Base-by-base conservation (phyloP, 202 grass and related monocot genomes). In the Panicum hallii region DNA sequence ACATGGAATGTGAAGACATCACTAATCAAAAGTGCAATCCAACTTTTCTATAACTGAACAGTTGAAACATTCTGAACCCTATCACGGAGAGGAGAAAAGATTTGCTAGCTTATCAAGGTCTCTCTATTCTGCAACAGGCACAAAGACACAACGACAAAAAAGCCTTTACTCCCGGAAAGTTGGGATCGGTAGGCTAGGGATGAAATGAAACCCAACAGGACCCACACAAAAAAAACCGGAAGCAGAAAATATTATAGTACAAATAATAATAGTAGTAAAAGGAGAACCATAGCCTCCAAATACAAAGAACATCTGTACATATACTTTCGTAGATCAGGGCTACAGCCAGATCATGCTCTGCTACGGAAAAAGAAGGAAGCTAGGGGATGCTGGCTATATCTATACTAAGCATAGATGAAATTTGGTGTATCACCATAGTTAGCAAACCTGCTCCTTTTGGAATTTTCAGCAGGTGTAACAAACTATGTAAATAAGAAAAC, bases 401-500 rank as follows among this genome's bases (percentile, higher is more conserved):
- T 61, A 55, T 81, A 30, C 11, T 32, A 19, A 48, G 30, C 53
- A 85, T 30, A 79, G 12, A 79, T 5, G 19, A 65, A 54, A 54
- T 7, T 75, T 4, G 46, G 48, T 64, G 30, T 28, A 63, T 60
- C 34, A 70, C 22, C 64, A 68, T 70, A 45, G 46, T 22, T 65
- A 79, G 56, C 23, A 72, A 79, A 48, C 72, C 54, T 78, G 26
- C 16, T 83, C 55, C 65, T 64, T 52, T 22, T 20, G 15, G 28
- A 56, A 71, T 70, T 78, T 40, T 85, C 64, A 75, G 30, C 9
- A 62, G 50, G 57, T 72, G n/a, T 50, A 72, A 86, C 48, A 41
- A 66, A 22, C 6, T 55, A 79, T 83, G 43, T 22, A 53, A 40
- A 52, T 10, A 26, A 61, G 30, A 83, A 74, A 62, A 38, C 6